phyloP scores from a whole-genome alignment of 768 basidiomycete genomes.

The Lactarius psammicola region DNA sequence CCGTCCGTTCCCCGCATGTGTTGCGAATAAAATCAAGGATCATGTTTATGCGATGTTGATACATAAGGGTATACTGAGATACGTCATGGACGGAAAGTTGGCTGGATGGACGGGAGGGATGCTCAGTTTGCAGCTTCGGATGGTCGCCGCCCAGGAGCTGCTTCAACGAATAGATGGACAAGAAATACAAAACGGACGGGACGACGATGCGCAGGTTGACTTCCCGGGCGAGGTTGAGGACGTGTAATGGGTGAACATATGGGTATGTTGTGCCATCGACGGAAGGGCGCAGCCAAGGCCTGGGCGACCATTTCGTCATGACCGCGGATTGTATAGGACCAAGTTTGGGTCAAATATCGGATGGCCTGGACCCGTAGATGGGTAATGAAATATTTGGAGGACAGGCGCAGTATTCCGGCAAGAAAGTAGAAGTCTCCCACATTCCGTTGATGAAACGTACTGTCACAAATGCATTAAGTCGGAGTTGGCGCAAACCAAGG shows the following conservation, averaged over 20 bases:
- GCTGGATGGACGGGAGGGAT: conserved; percentile 51
- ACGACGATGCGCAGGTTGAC: conserved; percentile 46
- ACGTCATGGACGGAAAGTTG: conserved; percentile 43
- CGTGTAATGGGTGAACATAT: conserved; percentile 56
- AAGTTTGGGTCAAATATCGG: conserved; percentile 47
- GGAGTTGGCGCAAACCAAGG: conserved; percentile 8
- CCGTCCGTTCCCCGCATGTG: conserved; percentile 39
- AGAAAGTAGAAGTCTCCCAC: conserved; percentile 55
- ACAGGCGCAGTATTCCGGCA: conserved; percentile 56
- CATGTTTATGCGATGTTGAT: conserved; percentile 50
- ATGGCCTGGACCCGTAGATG: conserved; percentile 54
- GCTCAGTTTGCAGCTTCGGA: conserved; percentile 48
- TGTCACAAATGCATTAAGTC: conserved; percentile 29
- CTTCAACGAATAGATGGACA: conserved; percentile 53
- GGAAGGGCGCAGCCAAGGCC: conserved; percentile 44
- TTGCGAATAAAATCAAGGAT: conserved; percentile 50
- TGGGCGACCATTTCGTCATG: conserved; percentile 56
- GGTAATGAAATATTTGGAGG: conserved; percentile 59
- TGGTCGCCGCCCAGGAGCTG: conserved; percentile 51
- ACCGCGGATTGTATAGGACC: conserved; percentile 52
- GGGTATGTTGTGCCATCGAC: conserved; percentile 52
- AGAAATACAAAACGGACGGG: conserved; percentile 55
- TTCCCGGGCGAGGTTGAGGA: conserved; percentile 55
- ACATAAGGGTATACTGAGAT: conserved; percentile 55
- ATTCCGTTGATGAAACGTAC: conserved; percentile 41